phyloP scores from a whole-genome alignment of 1,284 basidiomycete species.

The Ceratobasidium sp. region DNA sequence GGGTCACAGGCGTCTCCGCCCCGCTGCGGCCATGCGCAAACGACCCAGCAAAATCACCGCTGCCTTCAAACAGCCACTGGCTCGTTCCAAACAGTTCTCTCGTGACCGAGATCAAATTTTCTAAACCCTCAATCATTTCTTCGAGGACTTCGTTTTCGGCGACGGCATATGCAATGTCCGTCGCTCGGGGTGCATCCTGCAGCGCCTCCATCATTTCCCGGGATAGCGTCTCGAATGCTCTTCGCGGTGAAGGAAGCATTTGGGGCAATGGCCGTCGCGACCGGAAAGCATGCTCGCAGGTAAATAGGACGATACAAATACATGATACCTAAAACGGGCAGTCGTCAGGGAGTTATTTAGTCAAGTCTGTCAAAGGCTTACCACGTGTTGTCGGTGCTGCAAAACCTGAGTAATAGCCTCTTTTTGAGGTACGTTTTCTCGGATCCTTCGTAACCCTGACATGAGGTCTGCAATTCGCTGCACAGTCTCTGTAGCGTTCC shows the following conservation, averaged over 20 bases:
- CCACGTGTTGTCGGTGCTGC: slow-evolving; percentile 61
- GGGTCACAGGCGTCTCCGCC: slow-evolving; percentile 30
- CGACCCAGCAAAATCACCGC: not conserved
- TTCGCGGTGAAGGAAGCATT: slow-evolving; percentile 62
- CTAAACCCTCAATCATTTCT: slow-evolving; percentile 61
- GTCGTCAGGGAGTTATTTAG: not conserved
- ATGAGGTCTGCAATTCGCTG: slow-evolving; percentile 62
- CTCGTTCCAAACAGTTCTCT: slow-evolving; percentile 62
- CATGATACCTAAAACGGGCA: slow-evolving; percentile 57
- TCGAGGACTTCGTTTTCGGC: slow-evolving; percentile 62
- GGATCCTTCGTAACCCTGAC: slow-evolving; percentile 62
- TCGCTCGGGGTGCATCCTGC: slow-evolving; percentile 31
- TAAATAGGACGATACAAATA: slow-evolving; percentile 62
- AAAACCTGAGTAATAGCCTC: slow-evolving; percentile 60
- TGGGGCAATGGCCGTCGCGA: slow-evolving; percentile 63
- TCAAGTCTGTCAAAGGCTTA: slow-evolving; percentile 49
- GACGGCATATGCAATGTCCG: slow-evolving; percentile 30
- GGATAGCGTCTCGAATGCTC: slow-evolving; percentile 59
- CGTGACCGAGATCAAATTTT: slow-evolving; percentile 59
- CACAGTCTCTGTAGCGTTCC: slow-evolving; percentile 56
- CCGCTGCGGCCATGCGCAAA: slow-evolving; percentile 23
- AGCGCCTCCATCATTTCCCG: slow-evolving; percentile 49
- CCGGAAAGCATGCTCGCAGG: slow-evolving; percentile 64
- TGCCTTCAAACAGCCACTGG: slow-evolving; percentile 54
- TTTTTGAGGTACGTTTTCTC: slow-evolving; percentile 62